Conservation (phyloP, 2,329 filamentous ascomycete genomes). For the Metarhizium sp. region DNA sequence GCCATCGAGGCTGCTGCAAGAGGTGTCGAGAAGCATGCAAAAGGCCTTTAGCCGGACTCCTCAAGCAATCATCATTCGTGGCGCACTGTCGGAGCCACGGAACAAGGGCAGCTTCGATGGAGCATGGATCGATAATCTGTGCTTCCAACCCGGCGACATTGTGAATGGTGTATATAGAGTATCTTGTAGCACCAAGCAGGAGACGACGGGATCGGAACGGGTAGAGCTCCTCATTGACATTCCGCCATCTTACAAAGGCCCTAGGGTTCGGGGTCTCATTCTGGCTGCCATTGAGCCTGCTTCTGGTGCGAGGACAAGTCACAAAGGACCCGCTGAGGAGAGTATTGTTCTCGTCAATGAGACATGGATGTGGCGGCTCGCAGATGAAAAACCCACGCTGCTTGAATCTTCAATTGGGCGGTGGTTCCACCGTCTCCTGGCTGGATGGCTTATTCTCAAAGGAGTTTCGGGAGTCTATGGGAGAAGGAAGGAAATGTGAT, state of each 20-base stretch:
- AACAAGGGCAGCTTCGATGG: constrained; percentile 15
- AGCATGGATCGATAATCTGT: constrained; percentile 12
- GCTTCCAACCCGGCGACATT: constrained; percentile 17
- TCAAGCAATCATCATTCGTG: constrained; percentile 19
- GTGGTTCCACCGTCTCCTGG: constrained; percentile 20
- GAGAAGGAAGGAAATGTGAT: not conserved
- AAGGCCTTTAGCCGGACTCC: constrained; percentile 23
- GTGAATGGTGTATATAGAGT: constrained; percentile 23
- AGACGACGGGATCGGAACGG: constrained; percentile 11
- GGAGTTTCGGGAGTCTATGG: constrained; percentile 10
- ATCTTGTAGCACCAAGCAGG: constrained; percentile 11
- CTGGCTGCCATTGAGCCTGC: constrained; percentile 13
- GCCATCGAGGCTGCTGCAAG: constrained; percentile 13
- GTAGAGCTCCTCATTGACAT: constrained; percentile 20
- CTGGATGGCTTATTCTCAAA: constrained; percentile 19
- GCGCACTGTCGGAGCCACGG: constrained; percentile 11
- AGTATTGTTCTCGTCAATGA: constrained; percentile 24
- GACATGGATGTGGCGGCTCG: constrained; percentile 29
- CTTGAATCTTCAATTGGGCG: constrained; percentile 18
- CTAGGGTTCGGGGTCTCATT: constrained; percentile 15
- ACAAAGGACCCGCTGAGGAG: not conserved
- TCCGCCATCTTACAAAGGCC: constrained; percentile 14
- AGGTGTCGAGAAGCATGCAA: constrained; percentile 19
- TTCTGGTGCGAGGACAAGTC: not conserved
- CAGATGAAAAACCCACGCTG: constrained; percentile 17